Base-by-base conservation (phyloP, 139 green algal genomes). In the Ulvella scutata region DNA sequence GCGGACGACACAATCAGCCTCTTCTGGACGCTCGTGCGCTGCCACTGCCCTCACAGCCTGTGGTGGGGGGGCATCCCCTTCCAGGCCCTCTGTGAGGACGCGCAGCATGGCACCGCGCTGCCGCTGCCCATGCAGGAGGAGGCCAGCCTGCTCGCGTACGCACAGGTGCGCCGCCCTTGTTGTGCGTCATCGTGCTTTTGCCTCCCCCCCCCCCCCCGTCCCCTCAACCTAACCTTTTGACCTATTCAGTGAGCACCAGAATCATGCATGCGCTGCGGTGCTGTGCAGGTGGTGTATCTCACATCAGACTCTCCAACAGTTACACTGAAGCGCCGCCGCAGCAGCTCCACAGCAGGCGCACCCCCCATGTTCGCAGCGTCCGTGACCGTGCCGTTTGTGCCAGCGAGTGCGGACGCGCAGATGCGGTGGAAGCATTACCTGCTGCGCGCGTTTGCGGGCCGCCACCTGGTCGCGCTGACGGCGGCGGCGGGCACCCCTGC, bases 11-110 rank as follows among this genome's bases (percentile, higher is more conserved):
- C 33, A 26, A 26, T 23, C 51, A 26, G n/a, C n/a, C 51, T 67
- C 9, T 67, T 67, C 51, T 67, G 51, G 51, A 67, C n/a, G n/a
- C 51, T 67, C n/a, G n/a, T 67, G 51, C 51, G 51, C 13, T 1
- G n/a, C n/a, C 51, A 67, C 51, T 67, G 51, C 51, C 51, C 51
- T n/a, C 51, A 26, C 51, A 67, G 51, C 51, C 51, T 67, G 51
- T 67, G 51, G 51, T 67, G 51, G 51, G 51, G 51, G 13, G 51
- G 51, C 51, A n/a, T 67, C n/a, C 51, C 31, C n/a, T 26, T 67
- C 9, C n/a, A 67, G 51, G 13, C 9, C n/a, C 51, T 67, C 10
- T 10, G 31, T 26, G n/a, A 26, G n/a, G 51, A 67, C 51, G 51
- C 51, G n/a, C 31, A 67, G 51, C 13, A n/a, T 26, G 51, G 51